Percentiles rank a stretch among this genome's conserved stretches.
phyloP scores from a whole-genome alignment of 1,284 basidiomycete genomes.

The Moniliophthora roreri region DNA sequence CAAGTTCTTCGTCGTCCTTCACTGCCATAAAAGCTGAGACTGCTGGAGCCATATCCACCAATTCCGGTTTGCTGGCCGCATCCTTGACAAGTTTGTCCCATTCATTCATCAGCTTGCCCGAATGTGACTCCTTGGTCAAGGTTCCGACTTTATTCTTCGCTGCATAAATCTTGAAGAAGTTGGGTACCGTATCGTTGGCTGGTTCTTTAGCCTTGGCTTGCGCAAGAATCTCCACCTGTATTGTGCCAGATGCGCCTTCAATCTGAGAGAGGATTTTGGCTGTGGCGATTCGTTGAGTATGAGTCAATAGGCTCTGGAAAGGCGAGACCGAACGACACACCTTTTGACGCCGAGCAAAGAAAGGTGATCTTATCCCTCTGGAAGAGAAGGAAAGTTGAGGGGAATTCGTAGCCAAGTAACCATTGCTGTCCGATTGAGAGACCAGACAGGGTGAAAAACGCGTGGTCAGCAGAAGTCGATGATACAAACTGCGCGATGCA shows the following conservation, averaged over 20 bases:
- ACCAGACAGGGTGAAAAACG: conserved; percentile 22
- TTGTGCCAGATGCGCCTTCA: conserved; percentile 47
- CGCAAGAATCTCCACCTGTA: conserved; percentile 66
- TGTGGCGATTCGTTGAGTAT: conserved; percentile 25
- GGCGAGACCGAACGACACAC: conserved; percentile 37
- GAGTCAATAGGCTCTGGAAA: conserved; percentile 16
- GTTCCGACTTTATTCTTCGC: conserved; percentile 64
- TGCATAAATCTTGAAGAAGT: conserved; percentile 58
- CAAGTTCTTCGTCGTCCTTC: conserved; percentile 91
- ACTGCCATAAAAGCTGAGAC: conserved; percentile 81
- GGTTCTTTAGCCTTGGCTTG: conserved; percentile 76
- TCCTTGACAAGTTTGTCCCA: conserved; percentile 68
- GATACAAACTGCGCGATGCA: conserved; percentile 25
- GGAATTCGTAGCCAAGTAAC: conserved; percentile 96
- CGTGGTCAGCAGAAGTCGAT: conserved; percentile 1
- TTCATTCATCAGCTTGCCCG: conserved; percentile 79
- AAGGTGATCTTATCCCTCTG: conserved; percentile 76
- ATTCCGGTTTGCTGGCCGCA: conserved; percentile 61
- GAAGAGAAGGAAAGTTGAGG: conserved; percentile 88
- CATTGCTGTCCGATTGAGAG: conserved; percentile 67
- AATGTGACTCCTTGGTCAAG: conserved; percentile 75
- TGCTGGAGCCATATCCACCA: conserved; percentile 76
- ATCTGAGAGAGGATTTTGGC: conserved; percentile 78
- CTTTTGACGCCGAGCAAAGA: conserved; percentile 88
- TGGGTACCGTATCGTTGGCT: conserved; percentile 65